These are phyloP conservation scores for Cyberlindnera nakhonratchasimensis DNA, from an alignment of 805 yeast genomes.

Conservation along the genomic window DNA sequence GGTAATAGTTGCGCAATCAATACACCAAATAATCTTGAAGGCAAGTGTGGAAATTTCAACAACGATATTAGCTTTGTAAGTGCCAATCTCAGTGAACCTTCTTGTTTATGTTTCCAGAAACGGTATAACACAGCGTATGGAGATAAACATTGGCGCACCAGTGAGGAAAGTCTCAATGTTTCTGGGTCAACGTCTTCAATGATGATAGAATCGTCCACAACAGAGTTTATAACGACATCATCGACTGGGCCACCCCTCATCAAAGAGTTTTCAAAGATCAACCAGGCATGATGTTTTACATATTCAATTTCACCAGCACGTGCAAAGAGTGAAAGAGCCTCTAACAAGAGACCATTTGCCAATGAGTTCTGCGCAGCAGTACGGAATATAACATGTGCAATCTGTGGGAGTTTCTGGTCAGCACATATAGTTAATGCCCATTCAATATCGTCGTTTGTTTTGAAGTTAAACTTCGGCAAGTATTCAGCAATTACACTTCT, in stretches of 20 bases:
- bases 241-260: slow-evolving; percentile 48
- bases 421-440: slow-evolving; percentile 77
- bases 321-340: slow-evolving; percentile 61
- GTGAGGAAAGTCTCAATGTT: slow-evolving; percentile 42
- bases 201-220: slow-evolving; percentile 38
- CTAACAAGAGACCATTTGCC: slow-evolving; percentile 37
- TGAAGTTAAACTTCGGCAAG: slow-evolving; percentile 56
- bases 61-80: slow-evolving; percentile 36
- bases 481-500: slow-evolving; percentile 49
- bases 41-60: slow-evolving; percentile 50
- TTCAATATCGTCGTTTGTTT: slow-evolving; percentile 72
- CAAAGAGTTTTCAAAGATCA: slow-evolving; percentile 58
- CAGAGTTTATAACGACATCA: slow-evolving; percentile 53
- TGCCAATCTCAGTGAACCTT: slow-evolving; percentile 29
- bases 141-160: slow-evolving; percentile 62
- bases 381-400: slow-evolving; percentile 51
- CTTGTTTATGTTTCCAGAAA: slow-evolving; percentile 37
- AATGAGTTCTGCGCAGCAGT: slow-evolving; percentile 29
- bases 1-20: slow-evolving; percentile 48
- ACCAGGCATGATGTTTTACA: slow-evolving; percentile 52
- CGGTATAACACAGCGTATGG: slow-evolving; percentile 65
- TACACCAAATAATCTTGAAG: slow-evolving; percentile 46
- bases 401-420: slow-evolving; percentile 53
- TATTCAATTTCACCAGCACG: slow-evolving; percentile 56
- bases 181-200: slow-evolving; percentile 27